These are phyloP conservation scores for Corylus americana DNA, from an alignment of 306 rosid genomes.

Conservation along the genomic window DNA sequence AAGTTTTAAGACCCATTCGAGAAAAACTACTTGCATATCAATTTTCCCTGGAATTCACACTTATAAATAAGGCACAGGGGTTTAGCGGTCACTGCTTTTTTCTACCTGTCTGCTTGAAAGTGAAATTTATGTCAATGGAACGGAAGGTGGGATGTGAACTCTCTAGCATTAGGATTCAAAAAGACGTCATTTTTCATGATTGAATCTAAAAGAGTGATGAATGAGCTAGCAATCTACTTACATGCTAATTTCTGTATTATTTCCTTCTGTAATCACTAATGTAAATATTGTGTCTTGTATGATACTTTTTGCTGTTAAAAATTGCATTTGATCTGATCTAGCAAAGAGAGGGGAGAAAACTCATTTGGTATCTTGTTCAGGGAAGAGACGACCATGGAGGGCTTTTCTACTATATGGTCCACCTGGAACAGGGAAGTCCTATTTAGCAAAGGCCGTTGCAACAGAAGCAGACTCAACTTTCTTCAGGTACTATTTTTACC, in stretches of 20 bases:
- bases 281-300: background rate
- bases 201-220: too few relatives aligned
- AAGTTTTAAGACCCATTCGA: too few relatives aligned
- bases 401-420: conserved; percentile 94
- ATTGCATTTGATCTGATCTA: conserved; percentile 13
- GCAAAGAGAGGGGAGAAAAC: conserved; percentile 71
- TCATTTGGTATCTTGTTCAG: conserved; percentile 32
- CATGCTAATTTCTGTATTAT: background rate
- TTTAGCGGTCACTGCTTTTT: background rate
- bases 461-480: conserved; percentile 98
- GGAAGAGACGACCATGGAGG: conserved; percentile 98
- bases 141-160: too few relatives aligned
- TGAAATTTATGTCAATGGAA: too few relatives aligned
- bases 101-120: too few relatives aligned
- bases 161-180: too few relatives aligned
- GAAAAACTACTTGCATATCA: too few relatives aligned
- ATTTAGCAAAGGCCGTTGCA: conserved; percentile 98
- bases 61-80: background rate
- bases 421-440: conserved; percentile 98
- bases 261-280: background rate
- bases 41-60: background rate
- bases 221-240: background rate
- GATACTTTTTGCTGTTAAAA: background rate
- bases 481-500: conserved; percentile 55
- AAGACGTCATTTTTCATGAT: too few relatives aligned